A percentile compares a stretch with the other conserved stretches of the same genome.
phyloP scores from a whole-genome alignment of 192 early-diverging fungal species.

The Coemansia sp. region DNA sequence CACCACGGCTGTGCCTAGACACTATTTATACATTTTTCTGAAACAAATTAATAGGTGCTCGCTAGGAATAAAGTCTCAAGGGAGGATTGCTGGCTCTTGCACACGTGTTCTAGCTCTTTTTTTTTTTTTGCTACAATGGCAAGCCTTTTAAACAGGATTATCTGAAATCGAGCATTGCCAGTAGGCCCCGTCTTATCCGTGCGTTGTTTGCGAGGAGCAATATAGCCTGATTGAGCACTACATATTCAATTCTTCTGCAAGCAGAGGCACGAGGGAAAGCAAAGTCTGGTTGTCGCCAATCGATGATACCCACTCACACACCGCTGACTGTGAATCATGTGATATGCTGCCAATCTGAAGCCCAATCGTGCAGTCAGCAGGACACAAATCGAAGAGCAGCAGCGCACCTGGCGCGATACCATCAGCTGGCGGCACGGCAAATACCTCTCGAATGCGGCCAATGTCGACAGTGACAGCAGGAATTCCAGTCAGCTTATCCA shows the following conservation, averaged over 20 bases:
- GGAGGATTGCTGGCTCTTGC: neutral
- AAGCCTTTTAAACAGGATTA: neutral
- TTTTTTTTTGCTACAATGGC: neutral
- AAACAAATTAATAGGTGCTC: neutral
- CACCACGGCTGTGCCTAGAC: neutral
- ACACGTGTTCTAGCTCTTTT: neutral
- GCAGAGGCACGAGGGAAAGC: neutral
- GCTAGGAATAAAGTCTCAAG: neutral
- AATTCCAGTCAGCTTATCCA: neutral
- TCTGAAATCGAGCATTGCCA: neutral
- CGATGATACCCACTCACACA: constrained; percentile 1
- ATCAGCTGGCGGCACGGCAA: constrained; percentile 32
- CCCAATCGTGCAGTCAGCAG: neutral
- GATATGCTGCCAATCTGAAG: neutral
- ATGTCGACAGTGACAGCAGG: constrained; percentile 8
- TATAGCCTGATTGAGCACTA: neutral
- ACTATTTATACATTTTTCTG: neutral
- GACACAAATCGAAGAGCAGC: constrained; percentile 1
- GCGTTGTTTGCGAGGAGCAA: neutral
- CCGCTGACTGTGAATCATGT: neutral
- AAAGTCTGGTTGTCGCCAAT: neutral
- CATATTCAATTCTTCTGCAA: neutral
- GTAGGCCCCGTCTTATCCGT: neutral
- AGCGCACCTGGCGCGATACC: constrained; percentile 23
- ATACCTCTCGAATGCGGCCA: constrained; percentile 12